Evolutionary conservation across 1,284 basidiomycete genomes (phyloP).

Genomic region (Bjerkandera adusta): DNA sequence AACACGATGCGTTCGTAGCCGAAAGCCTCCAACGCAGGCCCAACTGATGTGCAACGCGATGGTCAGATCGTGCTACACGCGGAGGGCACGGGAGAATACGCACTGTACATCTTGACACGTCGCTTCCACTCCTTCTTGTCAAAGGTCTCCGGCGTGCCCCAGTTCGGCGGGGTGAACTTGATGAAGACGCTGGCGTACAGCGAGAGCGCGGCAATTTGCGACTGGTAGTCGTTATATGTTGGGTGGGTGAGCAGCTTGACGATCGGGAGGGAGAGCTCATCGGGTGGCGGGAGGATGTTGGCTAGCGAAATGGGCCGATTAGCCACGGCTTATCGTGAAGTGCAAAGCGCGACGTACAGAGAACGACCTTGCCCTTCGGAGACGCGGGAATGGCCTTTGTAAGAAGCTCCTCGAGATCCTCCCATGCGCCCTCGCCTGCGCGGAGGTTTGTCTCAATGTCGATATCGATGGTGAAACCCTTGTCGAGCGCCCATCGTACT

Average conservation of each 20-base stretch:
- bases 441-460: conserved; percentile 56
- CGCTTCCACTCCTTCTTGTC: conserved; percentile 75
- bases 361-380: conserved; percentile 56
- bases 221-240: conserved; percentile 71
- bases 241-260: conserved; percentile 77
- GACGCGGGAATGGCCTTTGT: conserved; percentile 49
- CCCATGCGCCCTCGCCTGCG: conserved; percentile 55
- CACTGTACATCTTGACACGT: conserved; percentile 87
- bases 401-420: conserved; percentile 73
- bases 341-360: conserved; percentile 54
- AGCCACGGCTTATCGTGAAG: conserved; percentile 1
- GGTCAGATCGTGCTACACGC: conserved; percentile 11
- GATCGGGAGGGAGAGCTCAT: conserved; percentile 67
- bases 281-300: conserved; percentile 83
- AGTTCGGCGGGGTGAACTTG: conserved; percentile 79
- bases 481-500: conserved; percentile 61
- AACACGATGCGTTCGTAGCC: conserved; percentile 56
- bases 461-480: conserved; percentile 64
- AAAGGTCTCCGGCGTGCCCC: conserved; percentile 58
- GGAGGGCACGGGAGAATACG: conserved; percentile 36
- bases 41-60: conserved; percentile 46
- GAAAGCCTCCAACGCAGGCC: conserved; percentile 70
- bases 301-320: conserved; percentile 40
- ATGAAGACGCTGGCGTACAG: conserved; percentile 72
- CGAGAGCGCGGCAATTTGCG: conserved; percentile 73